Conservation (phyloP, 1,139 yeast genomes). For the Zygoascus meyerae region DNA sequence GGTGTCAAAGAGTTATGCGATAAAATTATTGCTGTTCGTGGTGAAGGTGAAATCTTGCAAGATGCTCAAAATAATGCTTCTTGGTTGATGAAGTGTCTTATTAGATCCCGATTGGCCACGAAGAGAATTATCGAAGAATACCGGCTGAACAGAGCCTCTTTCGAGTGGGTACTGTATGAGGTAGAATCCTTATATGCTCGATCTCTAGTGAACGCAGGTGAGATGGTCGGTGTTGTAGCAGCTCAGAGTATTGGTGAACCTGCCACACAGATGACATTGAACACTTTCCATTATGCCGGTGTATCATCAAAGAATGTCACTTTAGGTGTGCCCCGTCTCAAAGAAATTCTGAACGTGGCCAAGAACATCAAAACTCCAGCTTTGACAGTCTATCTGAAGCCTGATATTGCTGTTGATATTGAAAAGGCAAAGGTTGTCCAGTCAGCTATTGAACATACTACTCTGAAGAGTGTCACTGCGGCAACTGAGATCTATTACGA, state of each 20-base stretch:
- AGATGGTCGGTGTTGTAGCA: conserved; percentile 99
- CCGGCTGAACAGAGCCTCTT: conserved; percentile 75
- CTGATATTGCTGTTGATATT: conserved; percentile 77
- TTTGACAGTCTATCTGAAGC: conserved; percentile 79
- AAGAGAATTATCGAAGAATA: conserved; percentile 91
- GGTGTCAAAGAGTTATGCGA: conserved; percentile 68
- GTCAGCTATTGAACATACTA: conserved; percentile 95
- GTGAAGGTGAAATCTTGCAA: conserved; percentile 60
- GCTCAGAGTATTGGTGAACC: conserved; percentile 99
- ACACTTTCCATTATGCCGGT: conserved; percentile 99
- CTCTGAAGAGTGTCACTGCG: conserved; percentile 91
- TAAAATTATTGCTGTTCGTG: conserved; percentile 74
- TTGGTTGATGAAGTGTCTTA: conserved; percentile 78
- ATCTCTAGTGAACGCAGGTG: conserved; percentile 96
- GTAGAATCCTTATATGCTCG: conserved; percentile 89
- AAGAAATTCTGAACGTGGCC: conserved; percentile 97
- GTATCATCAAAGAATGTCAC: conserved; percentile 98
- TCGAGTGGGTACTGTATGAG: conserved; percentile 94
- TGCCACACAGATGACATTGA: conserved; percentile 98
- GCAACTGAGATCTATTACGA: conserved; percentile 96
- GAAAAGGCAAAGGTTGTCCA: conserved; percentile 93
- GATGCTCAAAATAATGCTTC: conserved; percentile 96
- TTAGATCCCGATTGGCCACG: conserved; percentile 86
- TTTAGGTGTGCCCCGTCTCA: conserved; percentile 98
- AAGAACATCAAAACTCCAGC: conserved; percentile 99